phyloP scores from a whole-genome alignment of 2,329 filamentous ascomycete genomes.

The Elsinoe necatrix region DNA sequence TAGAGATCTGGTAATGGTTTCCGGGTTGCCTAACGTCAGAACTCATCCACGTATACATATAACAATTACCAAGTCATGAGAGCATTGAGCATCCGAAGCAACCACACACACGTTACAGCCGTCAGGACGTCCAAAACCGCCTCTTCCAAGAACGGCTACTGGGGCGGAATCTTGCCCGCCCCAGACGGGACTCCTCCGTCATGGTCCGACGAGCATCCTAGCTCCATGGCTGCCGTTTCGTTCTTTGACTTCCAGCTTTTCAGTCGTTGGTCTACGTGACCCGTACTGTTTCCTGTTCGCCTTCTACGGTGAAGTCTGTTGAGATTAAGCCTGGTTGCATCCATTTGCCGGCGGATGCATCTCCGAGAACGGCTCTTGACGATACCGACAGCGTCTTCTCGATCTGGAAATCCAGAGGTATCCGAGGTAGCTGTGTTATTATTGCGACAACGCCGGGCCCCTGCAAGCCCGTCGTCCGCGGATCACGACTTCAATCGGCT shows the following conservation, averaged over 20 bases:
- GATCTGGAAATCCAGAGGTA: background rate
- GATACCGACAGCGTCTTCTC: background rate
- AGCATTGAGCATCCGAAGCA: background rate
- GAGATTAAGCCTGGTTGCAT: constrained; percentile 2
- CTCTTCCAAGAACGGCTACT: constrained; percentile 3
- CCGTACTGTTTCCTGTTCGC: background rate
- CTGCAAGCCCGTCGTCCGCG: background rate
- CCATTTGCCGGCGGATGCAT: constrained; percentile 3
- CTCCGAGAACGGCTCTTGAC: constrained; percentile 6
- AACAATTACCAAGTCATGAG: background rate
- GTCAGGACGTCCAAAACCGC: background rate
- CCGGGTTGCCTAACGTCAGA: background rate
- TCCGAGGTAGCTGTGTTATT: background rate
- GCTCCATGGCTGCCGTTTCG: background rate
- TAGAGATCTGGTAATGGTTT: background rate
- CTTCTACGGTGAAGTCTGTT: constrained; percentile 1
- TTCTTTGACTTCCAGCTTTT: background rate
- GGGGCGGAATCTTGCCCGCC: background rate
- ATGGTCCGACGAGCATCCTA: background rate
- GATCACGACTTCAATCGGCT: background rate
- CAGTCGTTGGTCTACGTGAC: background rate
- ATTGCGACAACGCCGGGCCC: background rate
- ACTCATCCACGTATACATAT: background rate
- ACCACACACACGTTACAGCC: background rate
- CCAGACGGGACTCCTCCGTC: background rate